Evolutionary conservation across 2,329 filamentous ascomycete genomes (phyloP), one percentile per base, ranked within the genome.

Genomic region (Fusarium anguioides): DNA sequence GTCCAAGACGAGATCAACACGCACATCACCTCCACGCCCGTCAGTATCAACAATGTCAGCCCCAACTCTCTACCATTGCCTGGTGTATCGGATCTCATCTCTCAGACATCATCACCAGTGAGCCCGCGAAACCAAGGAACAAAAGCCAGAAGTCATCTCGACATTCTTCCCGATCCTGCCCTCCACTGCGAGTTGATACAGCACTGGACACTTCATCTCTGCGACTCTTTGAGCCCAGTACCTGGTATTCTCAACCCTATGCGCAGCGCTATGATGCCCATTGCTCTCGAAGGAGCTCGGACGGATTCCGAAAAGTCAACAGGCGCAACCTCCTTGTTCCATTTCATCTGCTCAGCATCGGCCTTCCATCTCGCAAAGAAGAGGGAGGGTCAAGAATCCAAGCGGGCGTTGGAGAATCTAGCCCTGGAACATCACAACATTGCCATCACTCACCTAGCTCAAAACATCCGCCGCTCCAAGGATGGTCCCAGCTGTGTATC

Each of bases 361-460:
- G 70, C 68, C 0, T 72, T 73, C 10, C 69, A 72, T 5, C 45
- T 72, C 2, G 56, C 69, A 3, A 70, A 61, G 26, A 70, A 58
- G 10, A 51, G 61, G 3, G 44, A 20, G 2, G 50, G 56, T 0
- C 41, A 68, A 9, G 71, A 64, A 6, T 54, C 66, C 0, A 57
- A 53, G 24, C 54, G 66, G 0, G 45, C 54, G 4, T 66, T 72
- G 0, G 70, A 72, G 39, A 72, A 68, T 6, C 56, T 72, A 2
- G 70, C 70, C 2, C 45, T 72, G 4, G 70, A 72, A 17, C 70
- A 72, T 14, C 70, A 72, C 26, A 72, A 73, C 21, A 53, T 73
- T 4, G 70, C 57, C 31, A 72, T 72, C 21, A 72, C 66, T 4
- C 70, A 72, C 12, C 61, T 72, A 0, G 64, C 69, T 9, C 69